phyloP scores from a whole-genome alignment of 768 basidiomycete species.

The Psilocybe cubensis region DNA sequence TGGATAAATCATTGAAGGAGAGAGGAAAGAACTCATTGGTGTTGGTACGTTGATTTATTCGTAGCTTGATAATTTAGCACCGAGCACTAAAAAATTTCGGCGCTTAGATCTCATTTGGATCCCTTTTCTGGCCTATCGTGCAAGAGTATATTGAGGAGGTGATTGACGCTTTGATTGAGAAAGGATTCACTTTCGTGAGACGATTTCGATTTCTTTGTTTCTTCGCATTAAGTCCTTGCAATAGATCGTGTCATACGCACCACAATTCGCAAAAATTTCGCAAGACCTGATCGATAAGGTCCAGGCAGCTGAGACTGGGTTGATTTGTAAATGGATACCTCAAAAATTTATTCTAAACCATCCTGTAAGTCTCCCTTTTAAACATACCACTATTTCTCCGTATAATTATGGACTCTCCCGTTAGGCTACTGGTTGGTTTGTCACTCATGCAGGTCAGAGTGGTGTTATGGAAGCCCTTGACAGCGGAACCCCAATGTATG shows the following conservation, averaged over 20 bases:
- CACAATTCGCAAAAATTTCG: constrained; percentile 3
- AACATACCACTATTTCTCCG: neutral
- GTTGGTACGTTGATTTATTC: neutral
- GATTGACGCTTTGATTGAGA: constrained; percentile 12
- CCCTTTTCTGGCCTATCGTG: constrained; percentile 6
- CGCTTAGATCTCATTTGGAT: constrained; percentile 15
- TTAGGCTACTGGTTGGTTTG: constrained; percentile 13
- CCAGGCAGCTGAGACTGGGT: neutral
- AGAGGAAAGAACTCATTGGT: constrained; percentile 10
- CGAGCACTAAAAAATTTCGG: neutral
- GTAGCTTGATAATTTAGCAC: neutral
- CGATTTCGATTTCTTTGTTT: neutral
- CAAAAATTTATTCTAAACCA: constrained; percentile 12
- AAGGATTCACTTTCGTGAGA: constrained; percentile 13
- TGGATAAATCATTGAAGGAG: neutral
- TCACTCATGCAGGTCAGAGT: constrained; percentile 2
- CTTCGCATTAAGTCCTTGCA: neutral
- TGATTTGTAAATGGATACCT: constrained; percentile 1
- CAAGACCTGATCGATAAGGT: neutral
- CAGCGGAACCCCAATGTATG: constrained; percentile 7
- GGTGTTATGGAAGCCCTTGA: constrained; percentile 8
- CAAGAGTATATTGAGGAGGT: constrained; percentile 13
- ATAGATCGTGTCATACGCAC: constrained; percentile 6
- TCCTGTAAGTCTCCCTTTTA: neutral
- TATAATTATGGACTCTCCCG: too few relatives aligned